A percentile compares a stretch with the other conserved stretches of the same genome.
phyloP scores from a whole-genome alignment of 1,284 basidiomycete species.

The Boletus albobrunnescens region DNA sequence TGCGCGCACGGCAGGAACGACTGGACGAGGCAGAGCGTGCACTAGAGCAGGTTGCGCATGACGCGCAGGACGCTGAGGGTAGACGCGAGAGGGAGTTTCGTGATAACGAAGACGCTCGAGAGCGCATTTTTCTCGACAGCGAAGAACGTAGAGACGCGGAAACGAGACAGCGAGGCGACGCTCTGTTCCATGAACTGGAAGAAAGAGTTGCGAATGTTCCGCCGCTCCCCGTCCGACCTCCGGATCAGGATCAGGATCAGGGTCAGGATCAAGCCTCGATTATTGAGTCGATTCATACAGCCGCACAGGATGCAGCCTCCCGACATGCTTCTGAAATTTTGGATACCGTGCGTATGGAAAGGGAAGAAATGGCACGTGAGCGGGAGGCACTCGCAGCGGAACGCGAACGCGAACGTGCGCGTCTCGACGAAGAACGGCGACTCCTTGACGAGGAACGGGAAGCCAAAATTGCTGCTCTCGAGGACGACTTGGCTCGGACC shows the following conservation, averaged over 20 bases:
- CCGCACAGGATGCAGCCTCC: slow-evolving; percentile 46
- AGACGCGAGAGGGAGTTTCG: slow-evolving; percentile 59
- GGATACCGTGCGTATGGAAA: slow-evolving; percentile 54
- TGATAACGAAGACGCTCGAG: slow-evolving; percentile 58
- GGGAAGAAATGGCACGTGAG: slow-evolving; percentile 54
- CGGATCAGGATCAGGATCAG: slow-evolving; percentile 12
- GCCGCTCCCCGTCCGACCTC: slow-evolving; percentile 24
- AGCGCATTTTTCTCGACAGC: slow-evolving; percentile 55
- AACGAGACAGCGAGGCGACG: slow-evolving; percentile 47
- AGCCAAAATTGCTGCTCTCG: slow-evolving; percentile 51
- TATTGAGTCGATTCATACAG: slow-evolving; percentile 37
- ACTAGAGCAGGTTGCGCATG: slow-evolving; percentile 43
- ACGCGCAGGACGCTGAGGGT: slow-evolving; percentile 55
- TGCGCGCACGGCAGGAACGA: slow-evolving; percentile 50
- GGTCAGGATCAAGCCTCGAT: slow-evolving; percentile 31
- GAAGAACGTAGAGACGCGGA: slow-evolving; percentile 56
- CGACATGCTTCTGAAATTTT: slow-evolving; percentile 54
- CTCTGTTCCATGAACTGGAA: slow-evolving; percentile 47
- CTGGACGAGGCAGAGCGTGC: slow-evolving; percentile 52
- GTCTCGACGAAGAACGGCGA: slow-evolving; percentile 44
- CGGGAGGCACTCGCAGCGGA: slow-evolving; percentile 51
- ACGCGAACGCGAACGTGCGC: slow-evolving; percentile 46
- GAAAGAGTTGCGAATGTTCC: slow-evolving; percentile 31
- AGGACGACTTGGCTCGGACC: slow-evolving; percentile 57
- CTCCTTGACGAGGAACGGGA: slow-evolving; percentile 50